phyloP scores from a whole-genome alignment of 164 flowering plant genomes.

The Tetrastigma voinierianum region DNA sequence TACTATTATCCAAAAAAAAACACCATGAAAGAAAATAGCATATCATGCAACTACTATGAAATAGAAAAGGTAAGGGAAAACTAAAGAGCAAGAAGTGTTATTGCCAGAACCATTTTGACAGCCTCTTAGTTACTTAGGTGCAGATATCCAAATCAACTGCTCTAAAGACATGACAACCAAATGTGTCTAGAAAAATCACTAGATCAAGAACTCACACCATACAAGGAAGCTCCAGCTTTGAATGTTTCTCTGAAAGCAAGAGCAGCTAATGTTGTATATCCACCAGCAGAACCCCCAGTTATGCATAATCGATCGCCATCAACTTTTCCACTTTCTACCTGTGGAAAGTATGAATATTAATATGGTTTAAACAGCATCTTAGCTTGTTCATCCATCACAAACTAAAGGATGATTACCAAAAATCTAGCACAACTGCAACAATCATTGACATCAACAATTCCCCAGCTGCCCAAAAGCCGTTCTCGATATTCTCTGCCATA shows the following conservation, averaged over 20 bases:
- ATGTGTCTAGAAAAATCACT: too few relatives aligned
- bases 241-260: conserved; percentile 86
- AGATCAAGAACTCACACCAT: conserved; percentile 68
- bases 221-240: conserved; percentile 95
- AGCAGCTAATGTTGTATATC: conserved; percentile 93
- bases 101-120: too few relatives aligned
- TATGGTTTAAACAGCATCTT: neutral
- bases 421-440: conserved; percentile 94
- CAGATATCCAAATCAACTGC: too few relatives aligned
- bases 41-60: too few relatives aligned
- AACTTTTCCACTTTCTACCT: conserved; percentile 86
- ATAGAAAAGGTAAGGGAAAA: too few relatives aligned
- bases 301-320: conserved; percentile 79
- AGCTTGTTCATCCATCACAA: conserved; percentile 3
- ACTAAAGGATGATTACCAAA: conserved; percentile 47
- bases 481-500: conserved; percentile 95
- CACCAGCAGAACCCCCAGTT: conserved; percentile 96
- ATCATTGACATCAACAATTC: conserved; percentile 93
- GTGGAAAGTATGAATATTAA: conserved; percentile 13
- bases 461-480: conserved; percentile 83
- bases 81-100: too few relatives aligned
- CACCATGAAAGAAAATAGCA: too few relatives aligned
- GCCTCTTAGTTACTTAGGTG: too few relatives aligned
- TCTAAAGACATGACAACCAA: too few relatives aligned
- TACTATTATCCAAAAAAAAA: too few relatives aligned